phyloP scores from a whole-genome alignment of 176 grass and related monocot genomes.

The Hordeum marinum region DNA sequence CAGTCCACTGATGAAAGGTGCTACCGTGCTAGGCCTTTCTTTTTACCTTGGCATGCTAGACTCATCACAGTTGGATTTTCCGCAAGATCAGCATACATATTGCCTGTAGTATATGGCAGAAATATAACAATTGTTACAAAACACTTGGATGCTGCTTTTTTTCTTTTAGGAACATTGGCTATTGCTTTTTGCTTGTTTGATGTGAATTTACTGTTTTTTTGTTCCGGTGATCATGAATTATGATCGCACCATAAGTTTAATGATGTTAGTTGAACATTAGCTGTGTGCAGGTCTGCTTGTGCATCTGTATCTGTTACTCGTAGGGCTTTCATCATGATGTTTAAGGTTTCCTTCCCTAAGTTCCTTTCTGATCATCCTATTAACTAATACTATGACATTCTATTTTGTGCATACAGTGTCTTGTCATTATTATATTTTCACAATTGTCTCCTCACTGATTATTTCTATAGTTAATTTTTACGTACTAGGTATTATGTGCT shows the following conservation, averaged over 20 bases:
- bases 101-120: background rate
- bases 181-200: conserved; percentile 19
- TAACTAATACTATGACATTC: background rate
- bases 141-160: background rate
- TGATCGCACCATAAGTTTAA: background rate
- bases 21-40: background rate
- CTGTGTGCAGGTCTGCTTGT: conserved; percentile 7
- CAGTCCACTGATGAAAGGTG: background rate
- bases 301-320: background rate
- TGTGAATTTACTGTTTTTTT: conserved; percentile 6
- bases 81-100: conserved; percentile 20
- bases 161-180: background rate
- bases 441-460: background rate
- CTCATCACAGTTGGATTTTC: background rate
- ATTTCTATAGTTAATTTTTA: background rate
- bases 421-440: background rate
- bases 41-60: background rate
- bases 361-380: background rate
- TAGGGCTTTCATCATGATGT: background rate
- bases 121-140: background rate
- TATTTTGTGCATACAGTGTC: background rate
- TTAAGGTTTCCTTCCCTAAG: background rate
- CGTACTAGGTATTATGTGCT: background rate
- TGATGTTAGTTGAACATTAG: background rate
- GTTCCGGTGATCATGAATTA: background rate